phyloP scores from a whole-genome alignment of 139 green algal species.

The Monoraphidium neglectum region DNA sequence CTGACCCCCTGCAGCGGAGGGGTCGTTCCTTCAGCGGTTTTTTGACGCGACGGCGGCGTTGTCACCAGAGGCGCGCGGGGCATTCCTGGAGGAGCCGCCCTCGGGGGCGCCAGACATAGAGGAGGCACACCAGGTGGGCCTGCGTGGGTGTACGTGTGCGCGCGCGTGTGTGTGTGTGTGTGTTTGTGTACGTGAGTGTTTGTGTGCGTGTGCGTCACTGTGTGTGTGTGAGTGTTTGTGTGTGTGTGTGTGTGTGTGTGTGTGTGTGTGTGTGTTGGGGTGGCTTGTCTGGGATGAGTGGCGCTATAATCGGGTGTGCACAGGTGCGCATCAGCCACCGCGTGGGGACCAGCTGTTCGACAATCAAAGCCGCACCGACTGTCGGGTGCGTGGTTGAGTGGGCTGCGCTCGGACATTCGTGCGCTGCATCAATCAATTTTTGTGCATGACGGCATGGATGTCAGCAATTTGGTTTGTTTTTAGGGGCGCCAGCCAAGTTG shows the following conservation, averaged over 20 bases:
- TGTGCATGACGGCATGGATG: too few species aligned
- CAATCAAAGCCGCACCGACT: too few species aligned
- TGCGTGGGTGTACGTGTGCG: neutral
- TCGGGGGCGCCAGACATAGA: slow-evolving; percentile 79
- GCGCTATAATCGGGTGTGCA: too few species aligned
- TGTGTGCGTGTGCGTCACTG: neutral
- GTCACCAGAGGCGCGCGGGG: slow-evolving; percentile 55
- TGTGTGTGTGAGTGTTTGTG: neutral
- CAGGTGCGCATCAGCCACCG: too few species aligned
- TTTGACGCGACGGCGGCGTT: slow-evolving; percentile 58
- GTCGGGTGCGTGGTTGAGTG: too few species aligned
- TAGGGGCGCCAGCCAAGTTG: too few species aligned
- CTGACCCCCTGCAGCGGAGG: slow-evolving; percentile 40
- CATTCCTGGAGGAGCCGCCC: slow-evolving; percentile 82
- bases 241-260: neutral
- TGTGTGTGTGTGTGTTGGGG: too few species aligned
- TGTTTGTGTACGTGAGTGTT: neutral
- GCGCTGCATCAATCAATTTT: too few species aligned
- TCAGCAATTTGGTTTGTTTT: too few species aligned
- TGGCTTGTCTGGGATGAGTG: too few species aligned
- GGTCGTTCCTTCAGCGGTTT: slow-evolving; percentile 81
- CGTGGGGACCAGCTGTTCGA: too few species aligned
- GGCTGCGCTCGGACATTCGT: too few species aligned
- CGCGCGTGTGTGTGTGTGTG: neutral
- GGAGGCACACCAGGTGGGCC: slow-evolving; percentile 73